Base-by-base conservation (phyloP, 1,284 basidiomycete species). In the Cryptococcus wingfieldii region DNA sequence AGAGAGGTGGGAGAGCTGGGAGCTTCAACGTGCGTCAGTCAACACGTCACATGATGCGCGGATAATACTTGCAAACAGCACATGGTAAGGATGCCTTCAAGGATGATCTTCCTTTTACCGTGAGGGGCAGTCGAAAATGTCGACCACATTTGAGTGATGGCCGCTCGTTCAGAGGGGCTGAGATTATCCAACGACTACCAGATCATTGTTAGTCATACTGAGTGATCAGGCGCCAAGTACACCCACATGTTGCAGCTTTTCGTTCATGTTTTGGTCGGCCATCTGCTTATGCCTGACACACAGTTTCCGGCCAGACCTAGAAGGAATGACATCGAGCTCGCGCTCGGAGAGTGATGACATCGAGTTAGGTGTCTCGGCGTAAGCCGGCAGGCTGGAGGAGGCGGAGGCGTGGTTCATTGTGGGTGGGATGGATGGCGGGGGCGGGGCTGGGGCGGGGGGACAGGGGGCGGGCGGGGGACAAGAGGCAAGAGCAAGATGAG, bases 11-110 rank as follows among this genome's bases (percentile, higher is more conserved):
- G 95, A 97, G n/a, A 98, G 86, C 70, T 98, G 95, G 41, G 91
- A 78, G 64, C 77, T 78, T 56, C 2, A 10, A 18, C 16, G 34
- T 18, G 31, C 34, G n/a, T 34, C 16, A 47, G 55, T 8, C 14
- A 31, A 48, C 19, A 19, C 18, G 31, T 38, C 18, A 46, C 14
- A 37, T n/a, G 19, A 46, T 10, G 31, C 9, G 14, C 39, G 6
- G 13, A n/a, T 9, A 38, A 41, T 19, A 73, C 75, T 66, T 49
- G 77, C 77, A 96, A 98, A 78, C 95, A 98, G 77, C 95, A 98
- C 90, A 98, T 98, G n/a, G 96, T 98, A 66, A 99, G 85, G 58
- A 99, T 83, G 34, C 95, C 95, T 69, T 92, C 91, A 47, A 99
- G 86, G 70, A 98, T 98, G 69, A 98, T 84, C 42, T 90, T 89